Conservation (phyloP, 1,284 basidiomycete genomes). For the Mycena citricolor region DNA sequence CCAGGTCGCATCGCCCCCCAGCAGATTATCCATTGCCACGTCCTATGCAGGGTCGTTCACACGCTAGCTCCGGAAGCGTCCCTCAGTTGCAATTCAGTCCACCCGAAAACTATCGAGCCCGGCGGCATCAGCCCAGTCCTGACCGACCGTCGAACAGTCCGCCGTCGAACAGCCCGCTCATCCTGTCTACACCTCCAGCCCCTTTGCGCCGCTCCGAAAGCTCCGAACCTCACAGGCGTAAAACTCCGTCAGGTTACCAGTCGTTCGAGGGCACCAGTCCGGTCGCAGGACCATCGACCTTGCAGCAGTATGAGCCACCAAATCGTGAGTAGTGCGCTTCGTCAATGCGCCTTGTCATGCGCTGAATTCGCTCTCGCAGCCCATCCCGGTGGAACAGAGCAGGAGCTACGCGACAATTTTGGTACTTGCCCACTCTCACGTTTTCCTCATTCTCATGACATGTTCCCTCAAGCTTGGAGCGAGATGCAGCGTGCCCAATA, state of each 20-base stretch:
- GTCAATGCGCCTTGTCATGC: neutral
- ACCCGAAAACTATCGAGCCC: no score
- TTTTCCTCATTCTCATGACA: neutral
- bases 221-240: no score
- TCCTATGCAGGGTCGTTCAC: no score
- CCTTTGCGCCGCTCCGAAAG: no score
- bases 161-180: no score
- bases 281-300: neutral
- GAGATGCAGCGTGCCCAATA: constrained; percentile 25
- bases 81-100: no score
- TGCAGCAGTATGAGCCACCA: neutral
- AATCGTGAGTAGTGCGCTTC: constrained; percentile 13
- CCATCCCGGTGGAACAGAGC: constrained; percentile 16
- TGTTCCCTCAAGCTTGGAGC: constrained; percentile 17
- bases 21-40: no score
- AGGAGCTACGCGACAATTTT: constrained; percentile 18
- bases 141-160: no score
- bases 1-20: constrained; percentile 2
- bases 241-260: constrained; percentile 4
- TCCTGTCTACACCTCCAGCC: no score
- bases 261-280: constrained; percentile 5
- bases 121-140: no score
- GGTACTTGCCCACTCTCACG: neutral
- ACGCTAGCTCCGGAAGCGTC: no score
- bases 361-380: constrained; percentile 2